Evolutionary conservation across 2,329 filamentous ascomycete genomes (phyloP).

Genomic region (Helminthosporium solani): DNA sequence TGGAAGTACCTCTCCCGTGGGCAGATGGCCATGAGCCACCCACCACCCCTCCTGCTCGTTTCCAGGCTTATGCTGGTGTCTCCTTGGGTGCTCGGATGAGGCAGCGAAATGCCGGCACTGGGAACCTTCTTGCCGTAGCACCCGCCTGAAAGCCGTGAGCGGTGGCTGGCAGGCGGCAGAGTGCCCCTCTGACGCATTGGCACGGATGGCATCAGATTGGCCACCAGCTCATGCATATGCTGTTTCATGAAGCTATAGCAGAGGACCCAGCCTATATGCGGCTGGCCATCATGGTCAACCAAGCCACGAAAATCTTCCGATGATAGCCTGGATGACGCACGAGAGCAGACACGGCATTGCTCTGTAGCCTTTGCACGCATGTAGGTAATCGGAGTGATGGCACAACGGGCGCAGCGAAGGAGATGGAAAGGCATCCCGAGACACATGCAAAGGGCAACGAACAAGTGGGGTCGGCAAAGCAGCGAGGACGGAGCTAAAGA

Average conservation of each 20-base stretch:
- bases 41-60: neutral
- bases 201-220: constrained; percentile 40
- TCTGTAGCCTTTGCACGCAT: neutral
- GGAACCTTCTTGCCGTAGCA: constrained; percentile 39
- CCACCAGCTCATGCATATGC: constrained; percentile 40
- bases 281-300: constrained; percentile 40
- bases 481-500: constrained; percentile 2
- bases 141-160: constrained; percentile 36
- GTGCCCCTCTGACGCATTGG: constrained; percentile 40
- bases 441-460: constrained; percentile 10
- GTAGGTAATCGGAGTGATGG: constrained; percentile 20
- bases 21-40: constrained; percentile 20
- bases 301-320: constrained; percentile 39
- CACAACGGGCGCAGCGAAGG: constrained; percentile 16
- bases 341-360: constrained; percentile 25
- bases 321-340: constrained; percentile 32
- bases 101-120: constrained; percentile 36
- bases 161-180: constrained; percentile 26
- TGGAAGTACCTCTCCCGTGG: constrained; percentile 31
- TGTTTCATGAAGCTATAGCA: constrained; percentile 42
- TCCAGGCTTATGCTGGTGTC: constrained; percentile 13
- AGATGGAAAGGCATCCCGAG: constrained; percentile 16
- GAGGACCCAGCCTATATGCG: constrained; percentile 41
- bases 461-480: constrained; percentile 1
- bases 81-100: constrained; percentile 28